Base-by-base conservation (phyloP, 805 yeast genomes). In the Saccharomycopsis selenospora region DNA sequence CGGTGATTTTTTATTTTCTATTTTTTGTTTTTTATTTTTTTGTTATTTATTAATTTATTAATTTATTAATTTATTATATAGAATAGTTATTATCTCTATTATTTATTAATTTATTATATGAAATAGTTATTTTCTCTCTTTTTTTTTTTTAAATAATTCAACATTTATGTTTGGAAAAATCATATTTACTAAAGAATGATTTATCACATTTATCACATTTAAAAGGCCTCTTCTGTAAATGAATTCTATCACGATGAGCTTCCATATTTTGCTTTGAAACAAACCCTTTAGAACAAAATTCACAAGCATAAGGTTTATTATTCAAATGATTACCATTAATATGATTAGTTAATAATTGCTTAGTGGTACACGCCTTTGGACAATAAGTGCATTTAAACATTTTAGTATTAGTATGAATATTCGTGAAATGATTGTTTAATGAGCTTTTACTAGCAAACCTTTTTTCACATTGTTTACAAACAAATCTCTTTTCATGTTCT, bases 181-280 rank as follows among this genome's bases (percentile, higher is more conserved):
- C 55, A 28, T 49, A 52, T 36, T 49, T 52, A 22, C 51, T 46
- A 36, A 46, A 52, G 28, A 45, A 52, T 23, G 36, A 44, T 26
- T 52, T 52, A 22, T 24, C 46, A 28, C 55, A 52, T 4, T 26
- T 26, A 10, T 49, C 49, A 41, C 55, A 52, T 36, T 46, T 52
- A 29, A 36, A 52, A 4, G 53, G 53, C 17, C 50, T 36, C 18
- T 52, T 50, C 24, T 40, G 29, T 40, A 52, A 49, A 33, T 52
- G 55, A n/a, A 52, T 46, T 26, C 55, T 28, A 30, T 52, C 55
- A 10, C 55, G 42, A 29, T 52, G 55, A 3, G 55, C 55, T 26
- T 52, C 51, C 55, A 52, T 52, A 33, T 52, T 52, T 29, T 52
- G 55, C 22, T 52, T 52, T 3, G 53, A 49, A 4, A 52, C 55